phyloP scores from a whole-genome alignment of 192 early-diverging fungal genomes.

The Entomortierella chlamydospora region DNA sequence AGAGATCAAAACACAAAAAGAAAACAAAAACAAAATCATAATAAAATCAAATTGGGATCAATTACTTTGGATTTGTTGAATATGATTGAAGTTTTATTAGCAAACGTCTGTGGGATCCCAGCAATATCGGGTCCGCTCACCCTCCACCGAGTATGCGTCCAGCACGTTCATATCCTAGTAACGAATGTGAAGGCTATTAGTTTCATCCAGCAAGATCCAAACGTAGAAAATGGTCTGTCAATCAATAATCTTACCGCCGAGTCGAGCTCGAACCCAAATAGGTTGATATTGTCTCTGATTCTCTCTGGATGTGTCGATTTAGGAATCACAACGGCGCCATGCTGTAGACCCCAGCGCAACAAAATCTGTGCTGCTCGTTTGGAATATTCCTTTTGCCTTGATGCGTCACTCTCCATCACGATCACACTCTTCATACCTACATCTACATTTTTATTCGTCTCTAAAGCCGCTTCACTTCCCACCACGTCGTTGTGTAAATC shows the following conservation, averaged over 20 bases:
- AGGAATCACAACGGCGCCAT: conserved; percentile 72
- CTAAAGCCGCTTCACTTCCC: conserved; percentile 27
- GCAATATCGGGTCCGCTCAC: conserved; percentile 54
- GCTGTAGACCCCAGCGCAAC: conserved; percentile 76
- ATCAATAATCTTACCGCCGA: conserved; percentile 41
- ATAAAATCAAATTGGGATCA: conserved; percentile 4
- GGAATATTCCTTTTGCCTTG: conserved; percentile 22
- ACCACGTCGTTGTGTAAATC: neutral
- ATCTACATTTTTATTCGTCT: neutral
- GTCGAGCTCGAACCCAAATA: conserved; percentile 62
- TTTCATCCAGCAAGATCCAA: neutral
- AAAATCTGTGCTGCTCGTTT: conserved; percentile 62
- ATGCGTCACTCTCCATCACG: conserved; percentile 6
- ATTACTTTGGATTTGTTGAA: neutral
- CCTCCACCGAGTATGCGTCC: conserved; percentile 40
- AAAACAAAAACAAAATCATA: conserved; percentile 17
- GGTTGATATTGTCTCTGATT: conserved; percentile 55
- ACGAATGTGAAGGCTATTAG: neutral
- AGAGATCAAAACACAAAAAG: conserved; percentile 17
- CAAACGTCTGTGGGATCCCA: conserved; percentile 58
- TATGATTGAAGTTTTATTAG: conserved; percentile 3
- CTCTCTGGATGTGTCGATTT: conserved; percentile 65
- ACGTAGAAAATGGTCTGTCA: neutral
- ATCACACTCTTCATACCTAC: neutral
- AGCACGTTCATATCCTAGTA: conserved; percentile 56